Base-by-base conservation (phyloP, 768 basidiomycete genomes). In the Trametes cinnabarina region DNA sequence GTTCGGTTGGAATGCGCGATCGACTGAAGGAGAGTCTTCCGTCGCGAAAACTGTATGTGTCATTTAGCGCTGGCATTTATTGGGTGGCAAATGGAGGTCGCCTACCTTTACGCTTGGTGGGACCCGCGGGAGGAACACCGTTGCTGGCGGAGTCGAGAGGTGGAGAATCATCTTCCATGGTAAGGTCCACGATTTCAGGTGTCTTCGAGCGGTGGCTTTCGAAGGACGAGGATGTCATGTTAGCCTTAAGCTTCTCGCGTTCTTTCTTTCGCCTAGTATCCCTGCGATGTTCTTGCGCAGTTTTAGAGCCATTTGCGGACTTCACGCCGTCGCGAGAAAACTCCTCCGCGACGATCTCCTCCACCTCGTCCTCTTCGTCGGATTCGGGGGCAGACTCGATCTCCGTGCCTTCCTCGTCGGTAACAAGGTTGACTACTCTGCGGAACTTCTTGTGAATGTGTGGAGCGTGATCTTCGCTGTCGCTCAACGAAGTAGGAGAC, bases 351-450 rank as follows among this genome's bases (percentile, higher is more conserved):
- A 65, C 52, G 32, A 65, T 60, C 14, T 65, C 61, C 42, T 65
- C 64, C 4, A 65, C 64, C 40, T 65, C 64, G 28, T 58, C 61
- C 42, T 60, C 64, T 28, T 65, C 64, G 15, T 63, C 61, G n/a
- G 47, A 35, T 23, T 43, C 47, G 3, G 56, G 32, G 3, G 32
- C 47, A 4, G 58, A 50, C 19, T 61, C 62, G 10, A 60, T 17
- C 12, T 61, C 62, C 20, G 46, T 50, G 23, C 50, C 53, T n/a
- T 50, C 57, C 30, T 57, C 56, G 22, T 56, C 60, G 15, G 55
- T 48, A 17, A 49, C 52, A 35, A 60, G 51, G 25, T 48, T 51
- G 15, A 60, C 57, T 3, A 40, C 51, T 15, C 41, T 43, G 28
- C 60, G 60, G 48, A 58, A 62, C 25, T 46, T 49, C 58, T 63